phyloP scores from a whole-genome alignment of 1,284 basidiomycete species.

The Cronartium quercuum region DNA sequence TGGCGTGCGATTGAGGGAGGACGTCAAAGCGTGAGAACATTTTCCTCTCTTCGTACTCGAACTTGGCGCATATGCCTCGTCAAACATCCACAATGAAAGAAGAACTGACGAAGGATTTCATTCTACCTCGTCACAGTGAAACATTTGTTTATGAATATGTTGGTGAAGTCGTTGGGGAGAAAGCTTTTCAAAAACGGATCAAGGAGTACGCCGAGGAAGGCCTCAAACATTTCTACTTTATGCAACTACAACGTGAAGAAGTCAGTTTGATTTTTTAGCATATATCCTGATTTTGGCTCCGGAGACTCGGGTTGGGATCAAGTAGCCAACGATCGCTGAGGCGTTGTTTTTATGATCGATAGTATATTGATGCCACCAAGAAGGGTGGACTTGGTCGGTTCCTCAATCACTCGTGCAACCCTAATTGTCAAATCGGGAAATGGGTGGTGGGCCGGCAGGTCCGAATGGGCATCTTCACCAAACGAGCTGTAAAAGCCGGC shows the following conservation, averaged over 20 bases:
- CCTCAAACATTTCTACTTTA: conserved; percentile 97
- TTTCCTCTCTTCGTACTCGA: conserved; percentile 12
- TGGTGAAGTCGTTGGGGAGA: conserved; percentile 86
- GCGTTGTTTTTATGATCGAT: background rate
- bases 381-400: conserved; percentile 93
- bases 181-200: conserved; percentile 87
- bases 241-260: conserved; percentile 98
- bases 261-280: conserved; percentile 53
- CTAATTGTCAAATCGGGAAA: conserved; percentile 98
- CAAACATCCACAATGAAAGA: background rate
- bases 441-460: conserved; percentile 90
- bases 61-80: background rate
- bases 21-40: conserved; percentile 64
- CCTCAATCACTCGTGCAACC: conserved; percentile 95
- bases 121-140: conserved; percentile 58
- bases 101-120: background rate
- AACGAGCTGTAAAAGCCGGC: conserved; percentile 67
- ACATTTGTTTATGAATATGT: conserved; percentile 95
- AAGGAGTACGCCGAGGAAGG: conserved; percentile 86
- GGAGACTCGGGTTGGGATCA: background rate
- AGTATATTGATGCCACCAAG: conserved; percentile 98
- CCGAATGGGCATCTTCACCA: conserved; percentile 97
- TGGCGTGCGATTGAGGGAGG: conserved; percentile 70
- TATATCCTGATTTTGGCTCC: background rate
- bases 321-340: background rate